Evolutionary conservation across 768 basidiomycete species (phyloP).

Genomic region (Plicaturopsis crispa): DNA sequence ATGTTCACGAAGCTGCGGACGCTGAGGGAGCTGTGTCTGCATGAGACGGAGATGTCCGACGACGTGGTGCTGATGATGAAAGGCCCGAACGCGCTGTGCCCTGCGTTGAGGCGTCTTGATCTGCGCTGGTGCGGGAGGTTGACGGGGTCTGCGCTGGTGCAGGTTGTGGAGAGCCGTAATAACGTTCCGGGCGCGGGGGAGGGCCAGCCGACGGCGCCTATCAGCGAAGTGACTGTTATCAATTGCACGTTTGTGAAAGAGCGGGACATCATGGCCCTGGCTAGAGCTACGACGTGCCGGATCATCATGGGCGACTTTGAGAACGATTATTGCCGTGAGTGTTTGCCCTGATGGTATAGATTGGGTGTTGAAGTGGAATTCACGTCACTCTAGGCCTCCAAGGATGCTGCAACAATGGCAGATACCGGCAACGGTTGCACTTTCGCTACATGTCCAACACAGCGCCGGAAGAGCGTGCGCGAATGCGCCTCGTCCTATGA

Average conservation of each 20-base stretch:
- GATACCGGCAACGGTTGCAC: constrained; percentile 45
- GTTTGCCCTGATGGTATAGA: constrained; percentile 1
- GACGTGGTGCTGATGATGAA: constrained; percentile 28
- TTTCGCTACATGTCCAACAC: constrained; percentile 23
- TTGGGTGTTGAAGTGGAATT: constrained; percentile 5
- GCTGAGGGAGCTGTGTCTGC: constrained; percentile 43
- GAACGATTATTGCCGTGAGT: constrained; percentile 55
- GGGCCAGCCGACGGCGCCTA: constrained; percentile 15
- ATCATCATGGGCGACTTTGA: constrained; percentile 30
- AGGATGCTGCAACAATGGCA: constrained; percentile 48
- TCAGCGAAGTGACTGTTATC: constrained; percentile 42
- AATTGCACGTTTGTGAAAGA: constrained; percentile 53
- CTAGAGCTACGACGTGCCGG: constrained; percentile 37
- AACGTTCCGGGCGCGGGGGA: no score
- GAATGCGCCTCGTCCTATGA: constrained; percentile 14
- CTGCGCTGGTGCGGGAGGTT: constrained; percentile 55
- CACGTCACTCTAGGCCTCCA: constrained; percentile 24
- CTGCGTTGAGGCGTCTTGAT: constrained; percentile 39
- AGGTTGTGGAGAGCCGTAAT: constrained; percentile 36
- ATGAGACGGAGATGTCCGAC: constrained; percentile 52
- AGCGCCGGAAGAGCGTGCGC: constrained; percentile 6
- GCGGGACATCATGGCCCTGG: constrained; percentile 43
- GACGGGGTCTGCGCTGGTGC: constrained; percentile 40
- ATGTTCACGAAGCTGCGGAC: constrained; percentile 28
- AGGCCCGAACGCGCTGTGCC: constrained; percentile 36